Base-by-base conservation (phyloP, 345 rosid genomes). In the Reutealis trisperma region DNA sequence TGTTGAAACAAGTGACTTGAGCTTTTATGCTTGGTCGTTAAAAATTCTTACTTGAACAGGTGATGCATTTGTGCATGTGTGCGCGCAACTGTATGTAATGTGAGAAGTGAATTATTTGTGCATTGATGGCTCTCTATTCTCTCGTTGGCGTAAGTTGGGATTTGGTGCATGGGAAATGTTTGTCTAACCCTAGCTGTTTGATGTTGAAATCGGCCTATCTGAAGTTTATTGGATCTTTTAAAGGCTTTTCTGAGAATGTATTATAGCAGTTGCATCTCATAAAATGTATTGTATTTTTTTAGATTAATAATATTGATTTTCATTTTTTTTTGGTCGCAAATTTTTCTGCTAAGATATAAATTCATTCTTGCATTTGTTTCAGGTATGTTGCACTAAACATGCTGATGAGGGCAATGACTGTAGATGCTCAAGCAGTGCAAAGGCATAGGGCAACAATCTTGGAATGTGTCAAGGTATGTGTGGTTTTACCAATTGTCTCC, bases 361-460 rank as follows among this genome's bases (percentile, higher is more conserved):
- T 73, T 67, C 13, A 66, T 78, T 69, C 75, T 73, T n/a, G 2
- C 64, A 22, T 44, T 70, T 79, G 69, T 86, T 74, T 72, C 90
- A 96, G 97, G 81, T 96, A 90, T 84, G 99, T 96, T 85, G 99
- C 98, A 66, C 77, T 96, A 74, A 96, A 94, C 88, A 94, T 96
- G 95, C 89, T 96, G 84, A 96, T 88, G 97, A 96, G 79, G 90
- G 99, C 98, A 78, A 86, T 94, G 62, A 68, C 88, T 11, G 93
- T 94, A 76, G 99, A 91, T 84, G 86, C 94, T 76, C 97, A 92
- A 89, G 98, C 99, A 41, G 94, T 96, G 78, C 98, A 96, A 80
- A 92, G 98, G 84, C 98, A 96, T 79, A 90, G 98, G 73, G 97
- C 88, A 59, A 96, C 97, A 21, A 92, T 96, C 72, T 87, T 96